Evolutionary conservation across 2,329 filamentous ascomycete species (phyloP), one percentile per base, ranked within the genome.

Genomic region (Ophiocordyceps sinensis): DNA sequence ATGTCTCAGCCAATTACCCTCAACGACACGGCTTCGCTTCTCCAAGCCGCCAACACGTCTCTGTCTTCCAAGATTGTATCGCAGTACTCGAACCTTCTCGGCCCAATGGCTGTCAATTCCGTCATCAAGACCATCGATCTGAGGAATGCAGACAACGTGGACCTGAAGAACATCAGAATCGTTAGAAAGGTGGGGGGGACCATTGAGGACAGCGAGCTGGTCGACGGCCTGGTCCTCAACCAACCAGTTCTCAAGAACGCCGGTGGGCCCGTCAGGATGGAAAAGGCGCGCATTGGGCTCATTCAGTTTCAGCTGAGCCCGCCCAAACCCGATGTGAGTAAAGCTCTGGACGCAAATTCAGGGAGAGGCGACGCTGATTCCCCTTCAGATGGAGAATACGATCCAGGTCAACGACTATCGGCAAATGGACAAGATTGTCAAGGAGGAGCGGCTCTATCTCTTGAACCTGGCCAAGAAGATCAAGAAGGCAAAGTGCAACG

Each of bases 391-490:
- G 91, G 91, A 98, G 70, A 98, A 98, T 68, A 91, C 93, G 58
- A 96, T 98, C 49, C 82, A 94, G 28, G 91, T 98, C 57, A 98
- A 98, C 65, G 91, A 98, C 70, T 98, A 98, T 74, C 78, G 91
- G 58, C 91, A 98, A 63, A 98, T 98, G 91, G 91, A 98, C 72
- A 98, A 96, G 75, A 98, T 98, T 51, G 77, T 98, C 53, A 98
- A 98, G 69, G 91, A 98, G 68, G 91, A 98, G 71, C 85, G 91
- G 51, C 85, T 91, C 52, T 98, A 98, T 66, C 77, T 98, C 49
- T 76, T 98, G 44, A 96, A 96, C 71, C 85, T 98, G 78, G 88
- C 93, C 59, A 96, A 98, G 77, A 98, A 96, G 75, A 98, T 98
- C 65, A 95, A 96, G 70, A 98, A 96, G 75, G 88, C 91, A 51